Evolutionary conservation across 768 basidiomycete species (phyloP).

Genomic region (Kwoniella newhampshirensis): DNA sequence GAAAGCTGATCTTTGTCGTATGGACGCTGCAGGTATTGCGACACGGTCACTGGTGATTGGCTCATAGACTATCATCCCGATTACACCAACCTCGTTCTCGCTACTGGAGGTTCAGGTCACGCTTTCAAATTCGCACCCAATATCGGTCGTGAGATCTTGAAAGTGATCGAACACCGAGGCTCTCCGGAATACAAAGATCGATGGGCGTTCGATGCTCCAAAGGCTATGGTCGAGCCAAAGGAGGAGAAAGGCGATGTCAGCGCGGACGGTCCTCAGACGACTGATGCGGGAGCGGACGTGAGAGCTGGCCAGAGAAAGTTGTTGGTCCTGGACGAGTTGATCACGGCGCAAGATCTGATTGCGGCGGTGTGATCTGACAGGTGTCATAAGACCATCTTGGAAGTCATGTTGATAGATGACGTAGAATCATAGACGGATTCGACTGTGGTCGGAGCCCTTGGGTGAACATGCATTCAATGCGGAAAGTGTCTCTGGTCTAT

Average conservation of each 20-base stretch:
- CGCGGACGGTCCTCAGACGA: conserved; percentile 5
- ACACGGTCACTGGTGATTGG: conserved; percentile 84
- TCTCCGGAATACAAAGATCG: conserved; percentile 59
- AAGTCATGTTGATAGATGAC: background rate
- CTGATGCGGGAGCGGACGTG: conserved; percentile 36
- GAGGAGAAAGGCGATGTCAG: conserved; percentile 8
- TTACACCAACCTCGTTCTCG: conserved; percentile 64
- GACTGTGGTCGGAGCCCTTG: no score
- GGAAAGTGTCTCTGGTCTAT: no score
- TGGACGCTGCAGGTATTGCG: conserved; percentile 70
- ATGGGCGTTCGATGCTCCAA: conserved; percentile 61
- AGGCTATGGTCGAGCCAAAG: background rate
- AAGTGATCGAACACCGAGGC: conserved; percentile 67
- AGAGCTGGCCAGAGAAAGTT: conserved; percentile 30
- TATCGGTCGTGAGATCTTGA: conserved; percentile 73
- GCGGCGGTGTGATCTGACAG: background rate
- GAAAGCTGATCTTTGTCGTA: background rate
- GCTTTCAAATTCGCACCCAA: conserved; percentile 75
- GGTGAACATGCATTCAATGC: no score
- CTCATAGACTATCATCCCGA: conserved; percentile 72
- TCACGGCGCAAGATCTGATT: conserved; percentile 35
- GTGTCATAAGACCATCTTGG: background rate
- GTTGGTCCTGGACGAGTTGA: conserved; percentile 42
- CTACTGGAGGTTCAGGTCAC: conserved; percentile 74
- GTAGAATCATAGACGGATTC: background rate